Evolutionary conservation across 1,284 basidiomycete genomes (phyloP).

Genomic region (Ustilago xerochloae): DNA sequence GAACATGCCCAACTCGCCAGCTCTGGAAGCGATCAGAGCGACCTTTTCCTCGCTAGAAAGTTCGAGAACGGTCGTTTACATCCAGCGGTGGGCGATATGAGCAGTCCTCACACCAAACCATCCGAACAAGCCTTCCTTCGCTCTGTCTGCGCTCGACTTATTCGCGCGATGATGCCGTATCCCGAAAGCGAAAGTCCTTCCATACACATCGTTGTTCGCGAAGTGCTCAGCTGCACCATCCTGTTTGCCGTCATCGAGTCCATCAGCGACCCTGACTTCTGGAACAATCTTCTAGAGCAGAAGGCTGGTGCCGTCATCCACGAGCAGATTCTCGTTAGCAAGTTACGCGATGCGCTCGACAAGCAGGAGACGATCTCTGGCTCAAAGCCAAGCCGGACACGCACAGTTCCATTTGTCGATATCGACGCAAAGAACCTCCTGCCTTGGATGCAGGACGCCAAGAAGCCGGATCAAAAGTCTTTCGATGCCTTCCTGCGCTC

Average conservation of each 20-base stretch:
- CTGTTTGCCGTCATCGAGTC: constrained; percentile 89
- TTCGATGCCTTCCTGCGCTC: constrained; percentile 47
- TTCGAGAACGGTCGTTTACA: constrained; percentile 73
- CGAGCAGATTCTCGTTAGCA: constrained; percentile 77
- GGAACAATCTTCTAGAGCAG: constrained; percentile 91
- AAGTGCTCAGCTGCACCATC: constrained; percentile 84
- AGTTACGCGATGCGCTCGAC: constrained; percentile 71
- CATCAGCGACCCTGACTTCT: constrained; percentile 93
- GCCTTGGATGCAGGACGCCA: constrained; percentile 29
- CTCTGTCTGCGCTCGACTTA: constrained; percentile 76
- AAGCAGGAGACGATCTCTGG: constrained; percentile 51
- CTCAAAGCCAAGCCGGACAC: constrained; percentile 10
- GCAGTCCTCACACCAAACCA: constrained; percentile 86
- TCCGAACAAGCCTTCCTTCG: constrained; percentile 87
- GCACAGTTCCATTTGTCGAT: constrained; percentile 15
- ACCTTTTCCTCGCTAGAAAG: constrained; percentile 77
- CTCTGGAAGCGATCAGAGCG: constrained; percentile 66
- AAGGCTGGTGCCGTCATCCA: constrained; percentile 87
- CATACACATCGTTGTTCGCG: constrained; percentile 79
- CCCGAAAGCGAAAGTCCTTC: constrained; percentile 79
- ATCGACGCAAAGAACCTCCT: constrained; percentile 25
- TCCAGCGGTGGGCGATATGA: constrained; percentile 79
- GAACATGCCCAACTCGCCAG: constrained; percentile 24
- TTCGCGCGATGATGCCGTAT: constrained; percentile 80
- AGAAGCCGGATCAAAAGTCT: constrained; percentile 40